Base-by-base conservation (phyloP, 2,329 filamentous ascomycete genomes). In the Sporothrix curviconia region DNA sequence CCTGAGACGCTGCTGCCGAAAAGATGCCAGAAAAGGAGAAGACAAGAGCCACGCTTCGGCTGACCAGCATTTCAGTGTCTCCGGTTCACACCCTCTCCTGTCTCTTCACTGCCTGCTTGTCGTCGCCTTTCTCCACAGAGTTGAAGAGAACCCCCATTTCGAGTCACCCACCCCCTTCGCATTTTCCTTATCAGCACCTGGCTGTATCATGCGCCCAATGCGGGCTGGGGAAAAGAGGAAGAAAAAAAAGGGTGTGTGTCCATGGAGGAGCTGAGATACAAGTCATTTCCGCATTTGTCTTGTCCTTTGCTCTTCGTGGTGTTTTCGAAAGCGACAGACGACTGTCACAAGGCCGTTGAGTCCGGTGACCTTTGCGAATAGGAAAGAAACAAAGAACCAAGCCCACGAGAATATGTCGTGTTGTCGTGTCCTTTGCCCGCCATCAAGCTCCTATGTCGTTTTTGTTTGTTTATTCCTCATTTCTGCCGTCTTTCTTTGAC, bases 71-170 rank as follows among this genome's bases (percentile, higher is more conserved):
- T 52, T 30, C 24, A 7, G 7, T 53, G 50, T 54, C 51, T 54
- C 51, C 44, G 51, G 39, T 43, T 44, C 51, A 54, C 51, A 54
- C 51, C 51, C 51, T 43, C 50, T n/a, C 30, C 32, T 3, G 19
- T 47, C n/a, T 22, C n/a, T n/a, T 19, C 3, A n/a, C 36, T 22
- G 40, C 22, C 22, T 28, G 19, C 44, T 7, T 47, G 32, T 22
- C 36, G 43, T 30, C 25, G n/a, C 44, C n/a, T 19, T 25, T 32
- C 42, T 22, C 30, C n/a, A 49, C 17, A 49, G 17, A 34, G 24
- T 12, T n/a, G 28, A 22, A 17, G 24, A 17, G 43, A 14, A 28
- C 30, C 28, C 44, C 44, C 28, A 49, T 34, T 30, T 34, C 30
- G 30, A 28, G 30, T 49, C 28, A 34, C 46, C 34, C 46, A 17